A percentile compares a stretch with the other conserved stretches of the same genome.
phyloP scores from a whole-genome alignment of 2,329 filamentous ascomycete species.

The Zymoseptoria tritici region DNA sequence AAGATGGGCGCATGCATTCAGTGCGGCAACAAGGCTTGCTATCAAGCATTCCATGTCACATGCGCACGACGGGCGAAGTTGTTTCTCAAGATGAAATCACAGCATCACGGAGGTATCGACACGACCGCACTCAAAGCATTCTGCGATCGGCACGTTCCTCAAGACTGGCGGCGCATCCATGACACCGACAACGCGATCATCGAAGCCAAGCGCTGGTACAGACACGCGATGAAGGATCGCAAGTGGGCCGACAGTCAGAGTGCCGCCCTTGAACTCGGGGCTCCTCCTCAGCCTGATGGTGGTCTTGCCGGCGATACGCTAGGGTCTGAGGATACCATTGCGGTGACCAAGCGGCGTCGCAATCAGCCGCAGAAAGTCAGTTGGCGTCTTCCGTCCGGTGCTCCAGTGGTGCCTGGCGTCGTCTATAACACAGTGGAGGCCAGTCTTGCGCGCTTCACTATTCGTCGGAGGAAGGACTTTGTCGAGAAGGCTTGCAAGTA shows the following conservation, averaged over 20 bases:
- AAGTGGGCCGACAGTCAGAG: constrained; percentile 89
- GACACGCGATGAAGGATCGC: constrained; percentile 76
- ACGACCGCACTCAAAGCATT: constrained; percentile 83
- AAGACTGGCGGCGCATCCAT: constrained; percentile 81
- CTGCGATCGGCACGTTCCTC: constrained; percentile 89
- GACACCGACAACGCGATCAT: constrained; percentile 71
- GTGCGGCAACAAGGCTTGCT: constrained; percentile 95
- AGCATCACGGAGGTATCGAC: constrained; percentile 71
- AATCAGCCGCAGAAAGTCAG: constrained; percentile 57
- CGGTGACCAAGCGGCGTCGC: constrained; percentile 52
- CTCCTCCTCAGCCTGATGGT: constrained; percentile 45
- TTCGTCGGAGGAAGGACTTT: constrained; percentile 83
- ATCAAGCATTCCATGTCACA: constrained; percentile 93
- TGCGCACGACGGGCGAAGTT: constrained; percentile 82
- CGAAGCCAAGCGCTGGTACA: constrained; percentile 83
- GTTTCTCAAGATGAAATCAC: constrained; percentile 94
- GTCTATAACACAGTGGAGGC: constrained; percentile 81
- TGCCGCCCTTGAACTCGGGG: constrained; percentile 72
- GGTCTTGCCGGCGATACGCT: constrained; percentile 36
- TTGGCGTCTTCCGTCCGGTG: constrained; percentile 91
- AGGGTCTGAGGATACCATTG: constrained; percentile 44
- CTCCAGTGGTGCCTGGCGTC: constrained; percentile 83
- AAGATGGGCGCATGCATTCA: constrained; percentile 98
- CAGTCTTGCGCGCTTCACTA: constrained; percentile 73
- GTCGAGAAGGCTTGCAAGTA: constrained; percentile 90